Percentiles rank a stretch among this genome's conserved stretches.
Evolutionary conservation across 176 grass and related monocot genomes (phyloP).

Genomic region (Ananas comosus): DNA sequence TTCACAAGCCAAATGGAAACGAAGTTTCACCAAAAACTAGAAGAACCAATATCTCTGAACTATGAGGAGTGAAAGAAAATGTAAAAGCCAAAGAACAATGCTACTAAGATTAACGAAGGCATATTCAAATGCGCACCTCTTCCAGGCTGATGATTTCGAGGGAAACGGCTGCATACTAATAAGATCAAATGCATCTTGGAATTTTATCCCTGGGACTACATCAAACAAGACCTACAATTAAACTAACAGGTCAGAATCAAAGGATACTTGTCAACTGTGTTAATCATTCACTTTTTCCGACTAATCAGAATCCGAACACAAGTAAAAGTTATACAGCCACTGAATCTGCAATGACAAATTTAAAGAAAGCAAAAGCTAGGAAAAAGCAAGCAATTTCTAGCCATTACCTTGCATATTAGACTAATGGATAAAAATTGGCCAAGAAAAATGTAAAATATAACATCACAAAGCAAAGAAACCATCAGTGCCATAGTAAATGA

Average conservation of each 20-base stretch:
- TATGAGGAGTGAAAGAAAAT: not conserved
- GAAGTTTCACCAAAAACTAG: not conserved
- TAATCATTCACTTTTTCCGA: conserved; percentile 13
- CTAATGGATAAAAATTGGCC: too few relatives aligned
- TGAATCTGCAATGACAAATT: too few relatives aligned
- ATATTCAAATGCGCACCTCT: conserved; percentile 54
- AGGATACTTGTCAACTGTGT: not conserved
- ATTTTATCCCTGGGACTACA: conserved; percentile 72
- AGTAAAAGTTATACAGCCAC: not conserved
- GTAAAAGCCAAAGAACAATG: not conserved
- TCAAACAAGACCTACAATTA: conserved; percentile 72
- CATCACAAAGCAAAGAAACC: not conserved
- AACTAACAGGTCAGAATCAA: conserved; percentile 5
- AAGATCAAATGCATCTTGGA: conserved; percentile 79
- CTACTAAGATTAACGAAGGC: not conserved
- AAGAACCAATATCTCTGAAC: not conserved
- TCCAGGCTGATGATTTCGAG: conserved; percentile 58
- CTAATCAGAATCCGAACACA: conserved; percentile 13
- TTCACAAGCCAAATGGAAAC: too few relatives aligned
- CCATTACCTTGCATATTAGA: too few relatives aligned
- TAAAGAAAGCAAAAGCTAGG: too few relatives aligned
- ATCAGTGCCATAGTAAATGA: not conserved
- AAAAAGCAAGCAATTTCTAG: too few relatives aligned
- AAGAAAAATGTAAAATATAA: too few relatives aligned
- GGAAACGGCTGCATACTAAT: conserved; percentile 70